A percentile compares a stretch with the other conserved stretches of the same genome.
Conservation (phyloP, 2,329 filamentous ascomycete species). For the Lasiodiplodia hormozganensis region DNA sequence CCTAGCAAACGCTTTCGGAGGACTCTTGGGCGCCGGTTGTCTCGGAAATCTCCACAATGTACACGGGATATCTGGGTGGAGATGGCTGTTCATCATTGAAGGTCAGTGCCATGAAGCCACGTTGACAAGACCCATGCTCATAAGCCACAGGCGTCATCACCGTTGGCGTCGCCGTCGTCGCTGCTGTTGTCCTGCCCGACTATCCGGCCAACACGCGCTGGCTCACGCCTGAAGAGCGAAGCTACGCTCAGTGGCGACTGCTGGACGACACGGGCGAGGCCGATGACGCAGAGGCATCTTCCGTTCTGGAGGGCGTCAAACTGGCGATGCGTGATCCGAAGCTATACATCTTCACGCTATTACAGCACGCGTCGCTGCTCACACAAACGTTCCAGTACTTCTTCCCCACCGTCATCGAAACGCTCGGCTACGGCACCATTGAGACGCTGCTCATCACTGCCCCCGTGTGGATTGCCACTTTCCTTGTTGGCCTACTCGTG, state of each 20-base stretch:
- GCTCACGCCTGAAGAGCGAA: conserved; percentile 33
- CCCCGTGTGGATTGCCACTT: conserved; percentile 65
- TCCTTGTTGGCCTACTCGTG: conserved; percentile 60
- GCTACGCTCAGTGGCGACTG: conserved; percentile 28
- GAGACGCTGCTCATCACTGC: conserved; percentile 64
- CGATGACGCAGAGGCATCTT: conserved; percentile 47
- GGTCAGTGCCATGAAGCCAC: conserved; percentile 11
- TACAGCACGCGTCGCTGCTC: conserved; percentile 61
- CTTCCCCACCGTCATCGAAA: conserved; percentile 69
- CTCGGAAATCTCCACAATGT: conserved; percentile 31
- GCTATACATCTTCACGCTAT: conserved; percentile 61
- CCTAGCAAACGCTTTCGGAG: conserved; percentile 32
- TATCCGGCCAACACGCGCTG: conserved; percentile 31
- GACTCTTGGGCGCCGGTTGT: conserved; percentile 32
- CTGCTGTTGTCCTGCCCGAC: conserved; percentile 30
- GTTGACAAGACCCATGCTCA: not conserved
- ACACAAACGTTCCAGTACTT: conserved; percentile 69
- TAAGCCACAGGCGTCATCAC: conserved; percentile 21
- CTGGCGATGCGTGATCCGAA: conserved; percentile 58
- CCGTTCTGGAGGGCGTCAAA: conserved; percentile 55
- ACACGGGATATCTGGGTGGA: conserved; percentile 31
- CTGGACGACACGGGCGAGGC: conserved; percentile 55
- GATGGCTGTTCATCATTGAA: conserved; percentile 31
- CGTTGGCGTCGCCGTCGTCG: conserved; percentile 27
- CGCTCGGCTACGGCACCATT: conserved; percentile 63